Evolutionary conservation across 2,329 filamentous ascomycete species (phyloP).

Genomic region (Parafenestella ontariensis): DNA sequence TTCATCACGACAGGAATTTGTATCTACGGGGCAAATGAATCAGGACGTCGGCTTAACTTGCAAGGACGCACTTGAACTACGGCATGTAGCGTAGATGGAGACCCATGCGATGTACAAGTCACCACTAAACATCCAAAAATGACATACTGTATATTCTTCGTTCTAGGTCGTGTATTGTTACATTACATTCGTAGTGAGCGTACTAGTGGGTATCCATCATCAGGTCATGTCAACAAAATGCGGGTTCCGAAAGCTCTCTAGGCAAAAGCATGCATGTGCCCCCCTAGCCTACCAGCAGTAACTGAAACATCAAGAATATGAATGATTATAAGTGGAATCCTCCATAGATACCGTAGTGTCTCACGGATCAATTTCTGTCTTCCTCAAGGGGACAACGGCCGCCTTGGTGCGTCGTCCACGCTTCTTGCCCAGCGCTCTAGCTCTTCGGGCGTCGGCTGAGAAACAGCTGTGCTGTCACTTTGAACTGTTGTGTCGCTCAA

Average conservation of each 20-base stretch:
- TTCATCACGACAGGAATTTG: too few relatives aligned
- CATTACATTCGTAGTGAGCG: conserved; percentile 21
- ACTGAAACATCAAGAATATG: not conserved
- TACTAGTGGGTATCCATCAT: conserved; percentile 27
- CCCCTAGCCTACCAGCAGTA: not conserved
- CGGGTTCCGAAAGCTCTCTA: not conserved
- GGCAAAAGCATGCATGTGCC: not conserved
- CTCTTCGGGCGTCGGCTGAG: conserved; percentile 45
- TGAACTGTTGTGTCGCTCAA: conserved; percentile 42
- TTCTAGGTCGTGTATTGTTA: conserved; percentile 5
- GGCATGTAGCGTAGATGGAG: too few relatives aligned
- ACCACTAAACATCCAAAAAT: not conserved
- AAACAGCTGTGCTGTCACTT: conserved; percentile 45
- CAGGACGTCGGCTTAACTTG: too few relatives aligned
- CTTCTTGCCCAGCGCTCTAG: conserved; percentile 33
- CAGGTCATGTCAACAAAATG: not conserved
- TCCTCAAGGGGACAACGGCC: conserved; percentile 22
- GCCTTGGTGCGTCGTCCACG: conserved; percentile 8
- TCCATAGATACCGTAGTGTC: not conserved
- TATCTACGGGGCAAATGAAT: too few relatives aligned
- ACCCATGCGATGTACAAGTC: not conserved
- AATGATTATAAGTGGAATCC: not conserved
- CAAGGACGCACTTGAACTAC: too few relatives aligned
- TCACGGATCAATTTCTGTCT: not conserved
- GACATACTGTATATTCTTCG: not conserved